These are phyloP conservation scores for Verticillium klebahnii DNA, from an alignment of 2,329 filamentous ascomycete genomes.

Conservation along the genomic window DNA sequence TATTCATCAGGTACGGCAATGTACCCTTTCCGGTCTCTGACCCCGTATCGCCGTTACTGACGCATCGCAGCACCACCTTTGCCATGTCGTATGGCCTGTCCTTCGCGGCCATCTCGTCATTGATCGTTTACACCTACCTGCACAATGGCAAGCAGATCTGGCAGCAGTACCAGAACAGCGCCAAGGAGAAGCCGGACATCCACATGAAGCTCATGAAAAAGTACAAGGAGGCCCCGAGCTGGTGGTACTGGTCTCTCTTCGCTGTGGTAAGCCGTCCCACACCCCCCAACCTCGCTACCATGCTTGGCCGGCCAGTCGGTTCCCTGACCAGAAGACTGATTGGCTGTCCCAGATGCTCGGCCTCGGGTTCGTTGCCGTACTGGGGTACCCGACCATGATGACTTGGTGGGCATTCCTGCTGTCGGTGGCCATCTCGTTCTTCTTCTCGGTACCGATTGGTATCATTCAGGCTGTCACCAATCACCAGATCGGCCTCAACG, in stretches of 20 bases:
- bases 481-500: conserved; percentile 68
- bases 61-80: conserved; percentile 58
- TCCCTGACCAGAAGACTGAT: neutral
- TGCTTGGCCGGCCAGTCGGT: too few species aligned
- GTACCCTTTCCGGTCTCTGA: too few species aligned
- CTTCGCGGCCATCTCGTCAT: conserved; percentile 65
- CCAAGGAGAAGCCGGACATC: conserved; percentile 55
- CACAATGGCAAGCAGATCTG: conserved; percentile 65
- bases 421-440: conserved; percentile 57
- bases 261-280: conserved; percentile 33
- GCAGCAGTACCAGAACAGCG: conserved; percentile 55
- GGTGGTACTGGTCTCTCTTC: conserved; percentile 61
- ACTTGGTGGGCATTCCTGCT: conserved; percentile 70
- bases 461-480: conserved; percentile 68
- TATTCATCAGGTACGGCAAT: conserved; percentile 51
- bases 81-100: conserved; percentile 65
- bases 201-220: conserved; percentile 62
- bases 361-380: conserved; percentile 49
- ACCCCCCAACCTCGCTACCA: neutral
- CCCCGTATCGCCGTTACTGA: neutral
- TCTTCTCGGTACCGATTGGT: conserved; percentile 62
- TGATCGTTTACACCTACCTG: conserved; percentile 64
- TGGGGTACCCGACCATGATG: conserved; percentile 62
- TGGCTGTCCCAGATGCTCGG: conserved; percentile 39
- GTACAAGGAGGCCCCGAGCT: conserved; percentile 58